These are phyloP conservation scores for Candida quercuum DNA, from an alignment of 805 yeast species.

Conservation along the genomic window DNA sequence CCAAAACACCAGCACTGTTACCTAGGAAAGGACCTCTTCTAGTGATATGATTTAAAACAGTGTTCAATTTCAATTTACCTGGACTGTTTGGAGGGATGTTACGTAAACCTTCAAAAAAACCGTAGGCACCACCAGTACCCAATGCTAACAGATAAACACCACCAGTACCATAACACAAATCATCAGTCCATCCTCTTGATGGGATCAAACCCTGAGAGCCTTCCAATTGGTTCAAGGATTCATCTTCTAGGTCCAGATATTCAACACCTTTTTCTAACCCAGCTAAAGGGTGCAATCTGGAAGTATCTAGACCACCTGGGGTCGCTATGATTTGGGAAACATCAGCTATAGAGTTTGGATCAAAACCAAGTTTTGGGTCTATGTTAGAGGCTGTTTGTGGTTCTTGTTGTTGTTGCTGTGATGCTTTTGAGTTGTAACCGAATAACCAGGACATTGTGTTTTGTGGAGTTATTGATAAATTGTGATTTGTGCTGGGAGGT, in stretches of 20 bases:
- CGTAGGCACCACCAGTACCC: constrained; percentile 86
- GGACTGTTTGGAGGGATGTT: constrained; percentile 73
- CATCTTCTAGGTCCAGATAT: constrained; percentile 85
- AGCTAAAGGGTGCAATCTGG: constrained; percentile 84
- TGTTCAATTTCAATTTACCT: constrained; percentile 78
- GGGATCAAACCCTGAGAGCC: constrained; percentile 91
- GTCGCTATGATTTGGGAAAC: constrained; percentile 57
- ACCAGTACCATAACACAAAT: constrained; percentile 96
- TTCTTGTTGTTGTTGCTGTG: constrained; percentile 16
- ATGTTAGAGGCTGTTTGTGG: constrained; percentile 10
- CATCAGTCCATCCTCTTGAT: constrained; percentile 97
- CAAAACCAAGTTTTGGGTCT: constrained; percentile 44
- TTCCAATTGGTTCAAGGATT: constrained; percentile 65
- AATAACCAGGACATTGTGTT: constrained; percentile 26
- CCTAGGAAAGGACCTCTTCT: constrained; percentile 96
- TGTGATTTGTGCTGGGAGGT: too few relatives aligned
- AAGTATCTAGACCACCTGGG: constrained; percentile 61
- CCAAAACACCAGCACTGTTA: constrained; percentile 91
- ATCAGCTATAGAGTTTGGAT: constrained; percentile 57
- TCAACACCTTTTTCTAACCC: constrained; percentile 88
- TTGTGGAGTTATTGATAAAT: neutral
- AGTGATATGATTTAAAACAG: constrained; percentile 86
- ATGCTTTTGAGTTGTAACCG: constrained; percentile 9
- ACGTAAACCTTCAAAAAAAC: constrained; percentile 79
- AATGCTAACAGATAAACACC: constrained; percentile 83